A percentile compares a stretch with the other conserved stretches of the same genome.
Evolutionary conservation across 108 stramenopile genomes (phyloP).

Genomic region (Skeletonema marinoi): DNA sequence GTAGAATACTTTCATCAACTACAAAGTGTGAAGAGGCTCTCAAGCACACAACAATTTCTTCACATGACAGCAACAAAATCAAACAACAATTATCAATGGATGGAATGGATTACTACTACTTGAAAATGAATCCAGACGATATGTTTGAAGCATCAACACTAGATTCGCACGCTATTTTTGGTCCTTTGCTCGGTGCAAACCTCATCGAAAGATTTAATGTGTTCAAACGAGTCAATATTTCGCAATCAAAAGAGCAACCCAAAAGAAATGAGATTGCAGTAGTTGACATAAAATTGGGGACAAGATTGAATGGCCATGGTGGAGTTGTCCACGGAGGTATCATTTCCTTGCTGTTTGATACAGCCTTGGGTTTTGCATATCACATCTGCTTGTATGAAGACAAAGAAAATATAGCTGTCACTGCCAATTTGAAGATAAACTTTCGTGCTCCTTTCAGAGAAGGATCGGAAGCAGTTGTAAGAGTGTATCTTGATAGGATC

Average conservation of each 20-base stretch:
- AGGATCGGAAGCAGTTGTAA: slow-evolving; percentile 32
- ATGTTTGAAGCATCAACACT: slow-evolving; percentile 7
- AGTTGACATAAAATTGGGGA: slow-evolving; percentile 31
- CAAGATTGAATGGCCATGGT: slow-evolving; percentile 30
- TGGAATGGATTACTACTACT: slow-evolving; percentile 19
- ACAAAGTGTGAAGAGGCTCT: background rate
- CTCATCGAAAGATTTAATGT: slow-evolving; percentile 44
- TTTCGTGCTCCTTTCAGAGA: slow-evolving; percentile 32
- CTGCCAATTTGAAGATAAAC: slow-evolving; percentile 45
- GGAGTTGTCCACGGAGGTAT: slow-evolving; percentile 50
- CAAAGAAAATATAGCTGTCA: slow-evolving; percentile 12
- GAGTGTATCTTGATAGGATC: slow-evolving; percentile 29
- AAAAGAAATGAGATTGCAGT: slow-evolving; percentile 18
- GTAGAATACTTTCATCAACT: background rate
- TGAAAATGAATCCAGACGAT: slow-evolving; percentile 14
- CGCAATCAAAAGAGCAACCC: background rate
- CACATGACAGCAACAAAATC: background rate
- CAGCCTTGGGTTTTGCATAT: slow-evolving; percentile 42
- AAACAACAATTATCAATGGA: background rate
- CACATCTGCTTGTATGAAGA: slow-evolving; percentile 16
- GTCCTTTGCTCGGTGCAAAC: slow-evolving; percentile 23
- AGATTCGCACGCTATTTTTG: slow-evolving; percentile 40
- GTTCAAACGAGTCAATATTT: slow-evolving; percentile 14
- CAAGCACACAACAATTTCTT: background rate
- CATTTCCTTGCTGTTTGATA: slow-evolving; percentile 41